Evolutionary conservation across 805 yeast genomes (phyloP), one percentile per base, ranked within the genome.

Genomic region (Yarrowia sp.): DNA sequence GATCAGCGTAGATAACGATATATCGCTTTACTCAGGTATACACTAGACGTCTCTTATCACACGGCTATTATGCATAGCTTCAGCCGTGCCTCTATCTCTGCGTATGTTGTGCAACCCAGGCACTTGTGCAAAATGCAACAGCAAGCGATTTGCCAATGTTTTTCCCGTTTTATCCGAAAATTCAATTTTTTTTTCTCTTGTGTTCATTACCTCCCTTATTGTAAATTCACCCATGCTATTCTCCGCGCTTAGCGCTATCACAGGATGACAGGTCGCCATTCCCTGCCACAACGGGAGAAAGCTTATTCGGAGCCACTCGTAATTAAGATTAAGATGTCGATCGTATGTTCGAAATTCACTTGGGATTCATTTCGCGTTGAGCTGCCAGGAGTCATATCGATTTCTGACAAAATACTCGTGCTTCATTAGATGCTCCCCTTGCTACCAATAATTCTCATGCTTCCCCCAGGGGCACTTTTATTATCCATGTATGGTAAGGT

Each of bases 281-380:
- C 59, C 59, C 46, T 53, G 59, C 59, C 59, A 53, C 45, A 53
- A 40, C 14, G 35, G 45, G 59, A 14, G 26, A 35, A 52, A 52
- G 26, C 42, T 52, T 52, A 52, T 9, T 35, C 15, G 56, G 56
- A 52, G 56, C 56, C 56, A 52, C 56, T 36, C 10, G 11, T 2
- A 8, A 2, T 11, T 52, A 49, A 49, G 53, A 19, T 49, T 49
- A 26, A 26, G 32, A 26, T 26, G 32, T 26, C 32, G 32, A 26
- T 26, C 32, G 32, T 26, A 26, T 26, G 32, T 26, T 26, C 32
- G 32, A 26, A 26, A 26, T 26, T 26, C 32, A 26, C 32, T 5
- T 26, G 32, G 32, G 32, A 26, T 26, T 26, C 32, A 26, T 26
- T 26, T 26, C 32, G 32, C 32, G 32, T 26, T 26, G 32, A 26